Evolutionary conservation across 768 basidiomycete genomes (phyloP), one percentile per base, ranked within the genome.

Genomic region (Russula emetica): DNA sequence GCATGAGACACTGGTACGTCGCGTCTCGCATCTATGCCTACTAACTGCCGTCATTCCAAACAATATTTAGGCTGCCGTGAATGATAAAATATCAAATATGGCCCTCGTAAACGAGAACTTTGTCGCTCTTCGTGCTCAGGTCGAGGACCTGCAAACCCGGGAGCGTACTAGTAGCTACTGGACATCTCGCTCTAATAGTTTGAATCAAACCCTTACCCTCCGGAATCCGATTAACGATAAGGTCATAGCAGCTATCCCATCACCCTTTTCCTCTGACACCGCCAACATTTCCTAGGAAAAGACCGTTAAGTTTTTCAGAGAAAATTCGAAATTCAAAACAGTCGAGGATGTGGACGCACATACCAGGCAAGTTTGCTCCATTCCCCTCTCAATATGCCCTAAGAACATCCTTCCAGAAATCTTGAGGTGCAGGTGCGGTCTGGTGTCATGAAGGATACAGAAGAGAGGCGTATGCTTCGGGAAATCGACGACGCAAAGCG

Each of bases 91-190:
- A 90, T 70, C 93, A 92, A 77, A 90, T 95, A 70, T 83, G 30
- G 79, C 82, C 14, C 80, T 80, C 60, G 3, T 36, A 86, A 86
- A 72, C 76, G 81, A 60, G 82, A 36, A 7, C 30, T 30, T 30
- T 30, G 6, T 7, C 60, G 77, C 78, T 53, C 85, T 99, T 61
- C 86, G 85, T 64, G 80, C 86, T 55, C 90, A 98, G 78, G 80
- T 97, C 58, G 92, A 96, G 66, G 70, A 74, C 47, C 82, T 98
- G 64, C 86, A 91, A 32, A 82, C 79, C 14, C 81, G 88, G n/a
- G n/a, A n/a, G n/a, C n/a, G n/a, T n/a, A n/a, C n/a, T n/a, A n/a
- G 67, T 96, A 98, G 79, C 63, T 84, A 78, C 76, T 97, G 96
- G 79, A 72, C 73, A 28, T 82, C 85, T 20, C 78, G 91, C 68